Evolutionary conservation across 2,329 filamentous ascomycete species (phyloP).

Genomic region (Ophiocordyceps polyrhachis-furcata): DNA sequence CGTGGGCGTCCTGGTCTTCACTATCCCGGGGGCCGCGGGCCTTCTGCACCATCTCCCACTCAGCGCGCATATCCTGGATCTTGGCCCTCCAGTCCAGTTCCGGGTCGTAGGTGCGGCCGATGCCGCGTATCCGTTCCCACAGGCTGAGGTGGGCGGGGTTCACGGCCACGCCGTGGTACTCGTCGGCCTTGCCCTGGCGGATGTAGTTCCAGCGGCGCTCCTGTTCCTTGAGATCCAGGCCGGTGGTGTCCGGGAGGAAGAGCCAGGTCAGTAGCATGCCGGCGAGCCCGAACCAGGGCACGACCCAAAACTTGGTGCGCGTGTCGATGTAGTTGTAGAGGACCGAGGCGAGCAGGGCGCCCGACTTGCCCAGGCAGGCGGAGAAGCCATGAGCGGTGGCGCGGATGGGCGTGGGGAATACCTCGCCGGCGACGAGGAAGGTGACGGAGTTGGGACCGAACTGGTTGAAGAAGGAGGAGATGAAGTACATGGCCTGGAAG

Average conservation of each 20-base stretch:
- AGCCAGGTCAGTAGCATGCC: constrained; percentile 68
- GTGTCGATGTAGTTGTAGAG: constrained; percentile 89
- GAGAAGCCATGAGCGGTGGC: constrained; percentile 89
- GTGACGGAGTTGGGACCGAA: constrained; percentile 94
- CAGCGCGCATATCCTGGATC: constrained; percentile 59
- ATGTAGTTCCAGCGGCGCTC: constrained; percentile 87
- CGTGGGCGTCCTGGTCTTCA: constrained; percentile 11
- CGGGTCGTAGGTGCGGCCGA: constrained; percentile 68
- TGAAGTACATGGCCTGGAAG: constrained; percentile 98
- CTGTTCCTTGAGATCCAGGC: constrained; percentile 91
- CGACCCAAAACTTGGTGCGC: constrained; percentile 72
- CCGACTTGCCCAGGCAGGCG: constrained; percentile 77
- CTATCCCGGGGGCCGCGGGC: constrained; percentile 27
- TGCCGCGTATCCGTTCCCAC: constrained; percentile 68
- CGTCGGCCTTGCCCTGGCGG: constrained; percentile 52
- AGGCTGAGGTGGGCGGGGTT: constrained; percentile 75
- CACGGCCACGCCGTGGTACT: constrained; percentile 88
- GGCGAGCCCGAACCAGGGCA: constrained; percentile 85
- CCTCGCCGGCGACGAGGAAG: constrained; percentile 88
- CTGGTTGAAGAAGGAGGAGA: constrained; percentile 98
- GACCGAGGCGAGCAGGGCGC: constrained; percentile 70
- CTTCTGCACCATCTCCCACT: constrained; percentile 37
- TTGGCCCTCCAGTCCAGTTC: constrained; percentile 67
- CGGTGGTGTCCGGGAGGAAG: constrained; percentile 93
- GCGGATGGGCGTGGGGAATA: constrained; percentile 87